These are phyloP conservation scores for Mycena rebaudengoi DNA, from an alignment of 768 basidiomycete genomes.

Conservation along the genomic window DNA sequence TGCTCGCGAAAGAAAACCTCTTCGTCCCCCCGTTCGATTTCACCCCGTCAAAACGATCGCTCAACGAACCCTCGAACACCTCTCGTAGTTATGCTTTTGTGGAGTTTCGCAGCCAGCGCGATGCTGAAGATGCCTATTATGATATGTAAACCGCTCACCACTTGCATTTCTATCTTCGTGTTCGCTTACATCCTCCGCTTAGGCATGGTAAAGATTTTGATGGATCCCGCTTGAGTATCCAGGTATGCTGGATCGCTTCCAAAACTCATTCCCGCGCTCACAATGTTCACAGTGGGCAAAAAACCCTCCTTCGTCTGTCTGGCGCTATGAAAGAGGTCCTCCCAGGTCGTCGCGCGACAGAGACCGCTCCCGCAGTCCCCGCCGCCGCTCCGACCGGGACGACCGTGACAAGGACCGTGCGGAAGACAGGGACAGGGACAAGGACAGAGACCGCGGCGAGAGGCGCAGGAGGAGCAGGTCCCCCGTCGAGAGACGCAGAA, in stretches of 20 bases:
- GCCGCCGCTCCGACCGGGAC: conserved; percentile 30
- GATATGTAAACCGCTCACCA: conserved; percentile 67
- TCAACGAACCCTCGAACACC: conserved; percentile 59
- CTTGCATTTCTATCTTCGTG: neutral
- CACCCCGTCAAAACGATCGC: conserved; percentile 55
- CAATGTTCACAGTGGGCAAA: conserved; percentile 71
- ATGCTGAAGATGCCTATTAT: conserved; percentile 86
- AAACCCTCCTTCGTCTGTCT: conserved; percentile 83
- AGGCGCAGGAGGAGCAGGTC: conserved; percentile 59
- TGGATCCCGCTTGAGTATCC: conserved; percentile 77
- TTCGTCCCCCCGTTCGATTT: conserved; percentile 46
- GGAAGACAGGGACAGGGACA: conserved; percentile 46
- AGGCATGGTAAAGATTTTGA: conserved; percentile 85
- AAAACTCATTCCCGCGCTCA: neutral
- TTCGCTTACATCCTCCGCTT: neutral
- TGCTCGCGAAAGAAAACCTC: conserved; percentile 30
- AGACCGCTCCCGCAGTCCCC: conserved; percentile 32
- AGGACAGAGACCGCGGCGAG: conserved; percentile 46
- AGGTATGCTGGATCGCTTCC: conserved; percentile 51
- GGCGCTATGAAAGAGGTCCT: conserved; percentile 65
- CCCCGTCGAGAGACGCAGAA: conserved; percentile 56
- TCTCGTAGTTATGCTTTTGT: conserved; percentile 85
- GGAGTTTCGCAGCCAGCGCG: conserved; percentile 80
- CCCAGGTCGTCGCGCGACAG: conserved; percentile 38
- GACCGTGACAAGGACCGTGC: conserved; percentile 40